Conservation (phyloP, 306 rosid genomes). For the Senna siamea region DNA sequence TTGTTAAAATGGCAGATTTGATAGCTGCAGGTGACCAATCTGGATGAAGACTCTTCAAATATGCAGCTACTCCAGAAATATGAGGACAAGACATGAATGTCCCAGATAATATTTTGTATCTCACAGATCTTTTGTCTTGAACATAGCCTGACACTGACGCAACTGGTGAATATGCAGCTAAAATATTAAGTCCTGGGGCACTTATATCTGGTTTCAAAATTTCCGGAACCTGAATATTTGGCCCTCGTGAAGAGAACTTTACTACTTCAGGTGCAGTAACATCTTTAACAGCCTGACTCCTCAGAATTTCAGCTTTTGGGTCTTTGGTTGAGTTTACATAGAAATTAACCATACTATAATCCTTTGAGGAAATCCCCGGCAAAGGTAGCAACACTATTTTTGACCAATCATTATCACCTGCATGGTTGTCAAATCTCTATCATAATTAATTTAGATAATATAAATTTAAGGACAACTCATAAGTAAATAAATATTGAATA, state of each 20-base stretch:
- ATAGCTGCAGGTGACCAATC: conserved; percentile 36
- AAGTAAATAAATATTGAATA: too few relatives aligned
- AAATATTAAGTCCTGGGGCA: conserved; percentile 42
- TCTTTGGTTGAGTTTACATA: conserved; percentile 1
- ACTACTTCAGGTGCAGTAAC: conserved; percentile 31
- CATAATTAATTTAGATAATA: too few relatives aligned
- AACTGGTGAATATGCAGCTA: conserved; percentile 45
- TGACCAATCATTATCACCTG: neutral
- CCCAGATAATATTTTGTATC: conserved; percentile 30
- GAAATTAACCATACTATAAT: neutral
- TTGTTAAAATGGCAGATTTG: conserved; percentile 31
- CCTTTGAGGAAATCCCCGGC: neutral
- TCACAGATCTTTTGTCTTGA: conserved; percentile 34
- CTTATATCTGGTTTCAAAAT: conserved; percentile 47
- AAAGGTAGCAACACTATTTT: conserved; percentile 20
- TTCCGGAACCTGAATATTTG: conserved; percentile 23
- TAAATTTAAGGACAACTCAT: too few relatives aligned
- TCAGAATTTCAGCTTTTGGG: conserved; percentile 9
- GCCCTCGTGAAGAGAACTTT: conserved; percentile 48
- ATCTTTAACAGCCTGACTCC: neutral
- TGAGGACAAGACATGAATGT: conserved; percentile 53
- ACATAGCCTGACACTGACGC: too few relatives aligned
- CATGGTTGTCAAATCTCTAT: too few relatives aligned
- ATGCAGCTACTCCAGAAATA: conserved; percentile 43
- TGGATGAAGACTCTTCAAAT: conserved; percentile 35